These are phyloP conservation scores for Mortierella sp. DNA, from an alignment of 371 early-diverging fungal genomes.

Conservation along the genomic window DNA sequence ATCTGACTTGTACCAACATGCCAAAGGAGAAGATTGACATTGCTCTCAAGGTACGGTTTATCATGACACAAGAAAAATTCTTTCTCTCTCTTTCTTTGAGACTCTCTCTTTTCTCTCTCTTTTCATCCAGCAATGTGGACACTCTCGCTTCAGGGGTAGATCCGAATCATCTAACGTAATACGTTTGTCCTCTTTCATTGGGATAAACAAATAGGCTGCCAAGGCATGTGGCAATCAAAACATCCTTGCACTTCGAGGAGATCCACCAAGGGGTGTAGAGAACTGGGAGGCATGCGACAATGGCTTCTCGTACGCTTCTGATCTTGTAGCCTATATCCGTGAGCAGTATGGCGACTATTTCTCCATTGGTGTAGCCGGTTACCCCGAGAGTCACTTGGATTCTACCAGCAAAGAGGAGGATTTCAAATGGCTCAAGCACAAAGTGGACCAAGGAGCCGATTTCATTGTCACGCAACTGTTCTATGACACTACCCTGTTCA, in stretches of 20 bases:
- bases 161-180: not conserved
- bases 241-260: conserved; percentile 95
- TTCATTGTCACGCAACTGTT: conserved; percentile 94
- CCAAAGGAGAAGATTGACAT: conserved; percentile 85
- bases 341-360: conserved; percentile 93
- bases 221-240: conserved; percentile 94
- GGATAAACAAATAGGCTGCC: conserved; percentile 86
- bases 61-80: not conserved
- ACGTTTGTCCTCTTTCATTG: not conserved
- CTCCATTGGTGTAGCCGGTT: conserved; percentile 94
- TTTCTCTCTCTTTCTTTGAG: not conserved
- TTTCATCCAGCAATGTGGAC: not conserved
- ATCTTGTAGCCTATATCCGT: conserved; percentile 91
- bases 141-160: too few species aligned
- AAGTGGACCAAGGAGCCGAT: conserved; percentile 93
- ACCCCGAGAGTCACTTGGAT: conserved; percentile 93
- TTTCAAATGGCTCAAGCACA: conserved; percentile 80
- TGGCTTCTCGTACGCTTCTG: conserved; percentile 86
- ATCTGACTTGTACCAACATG: conserved; percentile 97
- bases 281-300: conserved; percentile 84
- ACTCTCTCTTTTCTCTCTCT: not conserved
- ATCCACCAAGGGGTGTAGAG: conserved; percentile 88
- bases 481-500: conserved; percentile 87
- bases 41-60: conserved; percentile 74
- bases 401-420: conserved; percentile 79